phyloP scores from a whole-genome alignment of 306 rosid species.

The Quercus dentata region DNA sequence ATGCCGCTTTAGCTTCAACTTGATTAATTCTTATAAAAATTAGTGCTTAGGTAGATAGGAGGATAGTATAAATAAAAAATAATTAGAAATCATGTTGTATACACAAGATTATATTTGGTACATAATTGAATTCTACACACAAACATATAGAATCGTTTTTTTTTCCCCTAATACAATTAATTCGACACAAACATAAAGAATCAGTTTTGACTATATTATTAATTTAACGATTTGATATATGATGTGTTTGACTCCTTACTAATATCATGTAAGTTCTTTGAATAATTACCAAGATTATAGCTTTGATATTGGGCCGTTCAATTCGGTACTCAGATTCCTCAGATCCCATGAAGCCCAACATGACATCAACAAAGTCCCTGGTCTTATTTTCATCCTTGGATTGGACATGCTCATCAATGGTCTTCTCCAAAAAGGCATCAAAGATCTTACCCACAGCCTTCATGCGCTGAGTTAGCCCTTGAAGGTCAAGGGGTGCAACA shows the following conservation, averaged over 20 bases:
- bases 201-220: too few species aligned
- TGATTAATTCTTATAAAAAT: too few species aligned
- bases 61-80: too few species aligned
- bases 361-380: conserved; percentile 64
- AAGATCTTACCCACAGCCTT: conserved; percentile 40
- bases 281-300: conserved; percentile 45
- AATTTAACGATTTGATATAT: neutral
- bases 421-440: conserved; percentile 54
- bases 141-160: too few species aligned
- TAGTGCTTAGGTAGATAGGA: neutral
- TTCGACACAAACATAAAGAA: too few species aligned
- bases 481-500: conserved; percentile 52
- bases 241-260: neutral
- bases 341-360: conserved; percentile 48
- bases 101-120: too few species aligned
- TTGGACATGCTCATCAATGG: conserved; percentile 55
- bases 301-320: conserved; percentile 59
- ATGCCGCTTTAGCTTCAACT: too few species aligned
- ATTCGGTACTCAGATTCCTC: conserved; percentile 45
- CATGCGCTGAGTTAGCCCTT: conserved; percentile 47
- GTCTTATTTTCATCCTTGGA: conserved; percentile 20
- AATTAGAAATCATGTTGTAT: neutral
- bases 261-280: neutral
- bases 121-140: too few species aligned
- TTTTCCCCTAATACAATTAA: too few species aligned